Base-by-base conservation (phyloP, 768 basidiomycete genomes). In the Cyathus striatus region DNA sequence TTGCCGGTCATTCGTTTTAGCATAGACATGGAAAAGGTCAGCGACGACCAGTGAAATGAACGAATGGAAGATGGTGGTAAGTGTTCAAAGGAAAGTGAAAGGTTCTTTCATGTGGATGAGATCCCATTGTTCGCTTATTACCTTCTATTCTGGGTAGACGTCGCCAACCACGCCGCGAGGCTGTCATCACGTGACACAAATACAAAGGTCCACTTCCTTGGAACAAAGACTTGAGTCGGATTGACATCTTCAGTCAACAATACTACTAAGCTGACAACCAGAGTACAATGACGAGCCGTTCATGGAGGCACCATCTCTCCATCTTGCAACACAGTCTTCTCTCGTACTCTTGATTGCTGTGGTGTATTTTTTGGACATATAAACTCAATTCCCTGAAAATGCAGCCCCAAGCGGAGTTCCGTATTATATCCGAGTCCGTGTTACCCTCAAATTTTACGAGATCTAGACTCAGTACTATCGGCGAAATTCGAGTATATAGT, bases 1-100 rank as follows among this genome's bases (percentile, higher is more conserved):
- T 66, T 75, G 48, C 70, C 69, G 16, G 75, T 66, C 75, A 78
- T 76, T 55, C 72, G 64, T 61, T 68, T 74, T 42, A 77, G 65
- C 65, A 72, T 72, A 54, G 61, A 60, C 48, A 49, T 42, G 45
- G 27, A 44, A 35, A 34, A 41, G 40, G 18, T 25, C 18, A 23
- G 38, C 17, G 41, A 32, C 23, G 34, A 40, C 23, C 25, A 36
- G 30, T 23, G 37, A 30, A 37, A 35, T 43, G 42, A 41, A 24
- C 34, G 38, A 30, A 39, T 41, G 23, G 32, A 14, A 35, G 27
- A 17, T 35, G 14, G 18, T 5, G 6, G 18, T 9, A 46, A 43
- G 46, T 34, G 30, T 42, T 46, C 13, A 20, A 42, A 40, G 24
- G 24, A 38, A 38, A 21, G 45, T 1, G 12, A 20, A 35, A 40